Conservation (phyloP, 2,329 filamentous ascomycete genomes). For the Dactylellina leptospora region DNA sequence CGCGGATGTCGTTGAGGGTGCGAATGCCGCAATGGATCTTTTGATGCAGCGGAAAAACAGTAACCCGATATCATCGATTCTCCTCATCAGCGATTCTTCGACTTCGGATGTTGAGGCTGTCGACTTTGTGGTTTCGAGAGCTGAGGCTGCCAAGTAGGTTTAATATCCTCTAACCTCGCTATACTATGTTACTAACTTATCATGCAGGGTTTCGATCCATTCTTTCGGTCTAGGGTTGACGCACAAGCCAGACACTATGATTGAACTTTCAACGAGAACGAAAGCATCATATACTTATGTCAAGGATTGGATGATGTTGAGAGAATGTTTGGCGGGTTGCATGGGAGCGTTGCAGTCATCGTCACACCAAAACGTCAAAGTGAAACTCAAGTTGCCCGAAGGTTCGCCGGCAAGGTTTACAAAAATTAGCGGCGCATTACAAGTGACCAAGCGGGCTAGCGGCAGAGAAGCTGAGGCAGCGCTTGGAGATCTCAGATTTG, state of each 20-base stretch:
- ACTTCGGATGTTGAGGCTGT: slow-evolving; percentile 94
- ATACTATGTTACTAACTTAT: slow-evolving; percentile 37
- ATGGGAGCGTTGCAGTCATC: slow-evolving; percentile 89
- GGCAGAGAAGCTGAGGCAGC: slow-evolving; percentile 93
- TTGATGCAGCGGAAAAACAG: slow-evolving; percentile 97
- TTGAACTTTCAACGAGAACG: slow-evolving; percentile 91
- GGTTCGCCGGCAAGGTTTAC: slow-evolving; percentile 98
- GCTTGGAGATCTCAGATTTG: slow-evolving; percentile 89
- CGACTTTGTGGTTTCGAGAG: slow-evolving; percentile 95
- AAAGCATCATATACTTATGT: slow-evolving; percentile 98
- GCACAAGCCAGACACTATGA: slow-evolving; percentile 98
- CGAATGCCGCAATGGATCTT: slow-evolving; percentile 97
- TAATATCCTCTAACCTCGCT: slow-evolving; percentile 55
- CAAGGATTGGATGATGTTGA: slow-evolving; percentile 99
- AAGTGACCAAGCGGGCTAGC: slow-evolving; percentile 94
- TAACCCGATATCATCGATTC: slow-evolving; percentile 92
- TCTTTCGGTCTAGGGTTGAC: slow-evolving; percentile 96
- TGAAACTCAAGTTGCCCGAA: slow-evolving; percentile 91
- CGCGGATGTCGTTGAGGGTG: slow-evolving; percentile 95
- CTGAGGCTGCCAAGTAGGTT: slow-evolving; percentile 92
- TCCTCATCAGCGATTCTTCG: slow-evolving; percentile 96
- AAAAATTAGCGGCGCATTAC: slow-evolving; percentile 95
- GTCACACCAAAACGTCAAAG: slow-evolving; percentile 97
- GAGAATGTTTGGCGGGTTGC: slow-evolving; percentile 93
- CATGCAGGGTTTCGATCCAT: slow-evolving; percentile 82